phyloP scores from a whole-genome alignment of 139 green algal species.

The Nannochloris sp. region DNA sequence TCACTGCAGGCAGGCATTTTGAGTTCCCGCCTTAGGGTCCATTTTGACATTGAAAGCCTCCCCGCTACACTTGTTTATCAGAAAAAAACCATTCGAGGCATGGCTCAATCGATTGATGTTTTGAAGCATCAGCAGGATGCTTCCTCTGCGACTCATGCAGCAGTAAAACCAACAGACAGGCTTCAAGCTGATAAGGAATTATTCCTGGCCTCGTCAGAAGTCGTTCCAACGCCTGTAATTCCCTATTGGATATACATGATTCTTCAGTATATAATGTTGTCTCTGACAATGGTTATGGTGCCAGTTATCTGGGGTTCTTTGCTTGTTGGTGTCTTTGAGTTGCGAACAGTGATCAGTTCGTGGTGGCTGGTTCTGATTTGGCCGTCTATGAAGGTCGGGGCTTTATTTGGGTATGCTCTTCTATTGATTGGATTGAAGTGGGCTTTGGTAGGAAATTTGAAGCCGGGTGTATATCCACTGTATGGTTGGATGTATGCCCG shows the following conservation, averaged over 20 bases:
- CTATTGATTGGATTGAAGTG: slow-evolving; percentile 11
- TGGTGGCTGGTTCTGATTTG: slow-evolving; percentile 2
- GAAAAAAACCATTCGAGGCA: too few relatives aligned
- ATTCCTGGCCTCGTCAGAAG: not conserved
- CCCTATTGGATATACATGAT: slow-evolving; percentile 7
- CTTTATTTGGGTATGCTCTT: not conserved
- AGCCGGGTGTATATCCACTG: slow-evolving; percentile 3
- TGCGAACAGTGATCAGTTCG: not conserved
- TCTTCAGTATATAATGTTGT: slow-evolving; percentile 6
- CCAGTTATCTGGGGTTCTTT: slow-evolving; percentile 9
- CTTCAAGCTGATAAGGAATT: too few relatives aligned
- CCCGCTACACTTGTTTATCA: not conserved
- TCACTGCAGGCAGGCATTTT: slow-evolving; percentile 6
- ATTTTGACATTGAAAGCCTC: not conserved
- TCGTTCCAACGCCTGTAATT: not conserved
- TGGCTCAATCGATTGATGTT: too few relatives aligned
- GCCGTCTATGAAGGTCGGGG: not conserved
- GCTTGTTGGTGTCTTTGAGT: not conserved
- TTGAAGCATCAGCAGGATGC: not conserved
- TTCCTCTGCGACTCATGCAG: too few relatives aligned
- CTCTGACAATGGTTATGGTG: not conserved
- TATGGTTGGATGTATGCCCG: slow-evolving; percentile 12
- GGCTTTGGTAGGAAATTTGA: slow-evolving; percentile 2
- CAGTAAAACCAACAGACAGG: too few relatives aligned
- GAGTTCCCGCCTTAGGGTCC: slow-evolving; percentile 1